Evolutionary conservation across 306 rosid species (phyloP), one percentile per base, ranked within the genome.

Genomic region (Parietaria judaica): DNA sequence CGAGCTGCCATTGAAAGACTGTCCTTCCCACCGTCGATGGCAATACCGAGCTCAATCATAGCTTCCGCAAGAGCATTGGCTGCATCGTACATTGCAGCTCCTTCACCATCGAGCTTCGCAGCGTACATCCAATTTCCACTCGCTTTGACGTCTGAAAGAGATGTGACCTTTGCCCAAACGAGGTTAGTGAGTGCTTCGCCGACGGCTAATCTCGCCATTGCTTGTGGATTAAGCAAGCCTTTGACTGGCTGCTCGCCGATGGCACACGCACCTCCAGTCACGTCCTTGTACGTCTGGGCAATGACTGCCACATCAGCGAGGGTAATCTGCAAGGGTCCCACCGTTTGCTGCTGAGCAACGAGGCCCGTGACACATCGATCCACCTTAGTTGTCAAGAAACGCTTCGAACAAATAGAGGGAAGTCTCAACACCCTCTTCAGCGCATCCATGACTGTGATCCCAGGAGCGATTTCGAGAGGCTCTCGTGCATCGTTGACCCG

Each of bases 91-190:
- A 86, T 86, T 15, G 89, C 87, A 48, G 95, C 92, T 57, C 97
- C 95, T 79, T 89, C 97, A 65, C 95, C 97, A 51, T 82, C 92
- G 55, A 89, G 92, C 80, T 89, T 89, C 61, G 97, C 97, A 49
- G 95, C 97, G 53, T 84, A 89, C 95, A 89, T 89, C 97, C 95
- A 89, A 68, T 86, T 86, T 59, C 95, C 97, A 54, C 97, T 89
- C 4, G 95, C 95, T 76, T 86, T 89, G 72, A 89, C 84, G 75
- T 89, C 97, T 68, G 96, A 87, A 38, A 90, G 85, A 45, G 86
- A 72, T 69, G 94, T 82, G 54, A 87, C 81, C 76, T 84, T 82
- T 2, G 97, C 97, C 95, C 97, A 87, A 60, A 90, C 90, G 68
- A 90, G 96, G 75, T 90, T 87, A 66, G 97, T 90, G 39, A 90